Conservation (phyloP, 2,329 filamentous ascomycete species). For the Pseudocercospora musae region DNA sequence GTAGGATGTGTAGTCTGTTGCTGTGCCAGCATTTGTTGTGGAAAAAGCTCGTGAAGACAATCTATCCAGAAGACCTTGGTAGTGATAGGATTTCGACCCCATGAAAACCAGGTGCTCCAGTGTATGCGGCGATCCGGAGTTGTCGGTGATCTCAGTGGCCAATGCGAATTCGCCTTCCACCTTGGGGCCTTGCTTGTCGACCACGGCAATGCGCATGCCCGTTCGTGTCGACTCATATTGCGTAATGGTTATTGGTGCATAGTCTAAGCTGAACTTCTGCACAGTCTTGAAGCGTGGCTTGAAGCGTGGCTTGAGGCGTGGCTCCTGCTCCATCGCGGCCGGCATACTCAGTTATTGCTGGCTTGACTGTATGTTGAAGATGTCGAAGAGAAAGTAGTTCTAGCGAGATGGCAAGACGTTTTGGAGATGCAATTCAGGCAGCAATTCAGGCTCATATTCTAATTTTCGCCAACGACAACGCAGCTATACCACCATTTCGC, state of each 20-base stretch:
- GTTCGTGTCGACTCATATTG: slow-evolving; percentile 95
- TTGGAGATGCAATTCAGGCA: neutral
- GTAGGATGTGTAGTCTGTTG: slow-evolving; percentile 93
- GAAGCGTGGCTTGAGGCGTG: too few species aligned
- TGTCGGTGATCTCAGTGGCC: slow-evolving; percentile 95
- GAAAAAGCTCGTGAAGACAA: slow-evolving; percentile 91
- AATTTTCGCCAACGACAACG: neutral
- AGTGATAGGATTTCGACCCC: slow-evolving; percentile 87
- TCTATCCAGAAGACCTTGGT: slow-evolving; percentile 93
- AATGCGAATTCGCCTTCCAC: slow-evolving; percentile 91
- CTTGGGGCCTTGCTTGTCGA: slow-evolving; percentile 91
- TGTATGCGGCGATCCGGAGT: slow-evolving; percentile 75
- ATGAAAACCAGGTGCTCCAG: slow-evolving; percentile 54
- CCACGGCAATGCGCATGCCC: slow-evolving; percentile 90
- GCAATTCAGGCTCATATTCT: neutral
- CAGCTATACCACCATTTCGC: neutral
- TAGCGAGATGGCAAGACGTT: neutral
- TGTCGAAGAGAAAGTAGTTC: too few species aligned
- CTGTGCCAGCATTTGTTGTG: slow-evolving; percentile 94
- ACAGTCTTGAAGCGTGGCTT: slow-evolving; percentile 72
- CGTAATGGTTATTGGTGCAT: slow-evolving; percentile 81
- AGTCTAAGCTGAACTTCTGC: slow-evolving; percentile 83
- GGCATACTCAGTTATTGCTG: slow-evolving; percentile 25
- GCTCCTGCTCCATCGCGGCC: slow-evolving; percentile 38
- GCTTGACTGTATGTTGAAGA: neutral